A percentile compares a stretch with the other conserved stretches of the same genome.
phyloP scores from a whole-genome alignment of 169 alveolate species.

The Cyclospora cayetanensis region DNA sequence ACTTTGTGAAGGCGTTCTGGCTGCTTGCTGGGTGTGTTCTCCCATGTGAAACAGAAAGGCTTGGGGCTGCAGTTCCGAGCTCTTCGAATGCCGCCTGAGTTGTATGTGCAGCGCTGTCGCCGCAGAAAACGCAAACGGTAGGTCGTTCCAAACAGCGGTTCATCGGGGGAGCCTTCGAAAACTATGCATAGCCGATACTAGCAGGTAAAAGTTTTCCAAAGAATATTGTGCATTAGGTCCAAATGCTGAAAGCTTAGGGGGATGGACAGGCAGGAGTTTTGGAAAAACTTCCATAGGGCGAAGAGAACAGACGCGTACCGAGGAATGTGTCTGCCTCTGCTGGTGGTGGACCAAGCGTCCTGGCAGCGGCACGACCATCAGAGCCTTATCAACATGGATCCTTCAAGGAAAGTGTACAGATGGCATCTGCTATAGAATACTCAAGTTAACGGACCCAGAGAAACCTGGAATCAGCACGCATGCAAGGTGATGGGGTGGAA shows the following conservation, averaged over 20 bases:
- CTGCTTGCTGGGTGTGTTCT: not conserved
- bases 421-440: not conserved
- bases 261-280: not conserved
- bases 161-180: not conserved
- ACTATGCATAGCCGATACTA: too few species aligned
- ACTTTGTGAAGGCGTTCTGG: not conserved
- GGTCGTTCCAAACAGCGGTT: not conserved
- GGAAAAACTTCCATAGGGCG: too few species aligned
- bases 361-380: not conserved
- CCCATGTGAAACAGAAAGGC: too few species aligned
- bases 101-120: not conserved
- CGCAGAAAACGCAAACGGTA: not conserved
- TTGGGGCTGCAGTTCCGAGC: too few species aligned
- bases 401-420: too few species aligned
- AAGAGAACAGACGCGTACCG: not conserved
- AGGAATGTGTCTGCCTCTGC: not conserved
- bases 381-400: not conserved
- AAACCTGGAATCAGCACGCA: not conserved
- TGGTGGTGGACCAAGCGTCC: too few species aligned
- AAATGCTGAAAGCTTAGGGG: not conserved
- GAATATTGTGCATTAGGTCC: not conserved
- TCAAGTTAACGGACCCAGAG: not conserved
- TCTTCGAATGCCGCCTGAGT: not conserved
- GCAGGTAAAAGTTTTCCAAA: too few species aligned
- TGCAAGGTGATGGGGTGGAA: too few species aligned